phyloP scores from a whole-genome alignment of 305 asterid genomes.

The Ilex paraguariensis region DNA sequence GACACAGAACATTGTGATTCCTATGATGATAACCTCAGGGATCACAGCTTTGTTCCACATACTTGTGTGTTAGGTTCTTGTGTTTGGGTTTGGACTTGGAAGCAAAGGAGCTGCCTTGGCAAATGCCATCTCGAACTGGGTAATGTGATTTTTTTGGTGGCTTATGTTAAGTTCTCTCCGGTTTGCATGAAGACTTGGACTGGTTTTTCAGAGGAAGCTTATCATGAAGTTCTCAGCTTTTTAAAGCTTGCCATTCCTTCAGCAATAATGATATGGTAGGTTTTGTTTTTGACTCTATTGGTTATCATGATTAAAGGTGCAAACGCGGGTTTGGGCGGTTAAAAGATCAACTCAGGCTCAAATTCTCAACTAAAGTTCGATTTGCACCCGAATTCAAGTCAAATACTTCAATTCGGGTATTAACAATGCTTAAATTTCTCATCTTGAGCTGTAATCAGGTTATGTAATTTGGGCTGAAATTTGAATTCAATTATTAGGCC shows the following conservation, averaged over 20 bases:
- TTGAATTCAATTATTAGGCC: too few relatives aligned
- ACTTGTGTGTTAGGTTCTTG: constrained; percentile 49
- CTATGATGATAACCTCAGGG: constrained; percentile 57
- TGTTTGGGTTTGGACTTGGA: constrained; percentile 35
- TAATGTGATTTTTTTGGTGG: constrained; percentile 38
- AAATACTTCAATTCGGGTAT: too few relatives aligned
- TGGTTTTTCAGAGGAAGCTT: constrained; percentile 54
- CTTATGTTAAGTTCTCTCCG: constrained; percentile 41
- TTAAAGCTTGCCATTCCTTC: constrained; percentile 65
- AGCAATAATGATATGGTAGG: constrained; percentile 69
- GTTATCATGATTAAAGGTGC: too few relatives aligned
- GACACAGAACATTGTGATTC: constrained; percentile 53
- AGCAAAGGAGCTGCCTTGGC: constrained; percentile 68
- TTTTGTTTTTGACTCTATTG: background rate
- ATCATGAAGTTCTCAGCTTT: constrained; percentile 29
- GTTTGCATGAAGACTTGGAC: constrained; percentile 36
- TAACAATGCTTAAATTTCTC: too few relatives aligned
- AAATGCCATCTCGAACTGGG: constrained; percentile 55
- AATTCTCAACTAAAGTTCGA: too few relatives aligned
- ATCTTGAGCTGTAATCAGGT: too few relatives aligned
- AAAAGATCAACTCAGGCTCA: too few relatives aligned
- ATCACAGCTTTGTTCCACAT: constrained; percentile 41
- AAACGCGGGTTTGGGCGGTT: too few relatives aligned
- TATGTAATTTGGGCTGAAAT: too few relatives aligned
- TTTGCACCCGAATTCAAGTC: too few relatives aligned